Percentiles rank a stretch among this genome's conserved stretches.
Evolutionary conservation across 345 rosid genomes (phyloP).

Genomic region (Pseudoturritis turrita): DNA sequence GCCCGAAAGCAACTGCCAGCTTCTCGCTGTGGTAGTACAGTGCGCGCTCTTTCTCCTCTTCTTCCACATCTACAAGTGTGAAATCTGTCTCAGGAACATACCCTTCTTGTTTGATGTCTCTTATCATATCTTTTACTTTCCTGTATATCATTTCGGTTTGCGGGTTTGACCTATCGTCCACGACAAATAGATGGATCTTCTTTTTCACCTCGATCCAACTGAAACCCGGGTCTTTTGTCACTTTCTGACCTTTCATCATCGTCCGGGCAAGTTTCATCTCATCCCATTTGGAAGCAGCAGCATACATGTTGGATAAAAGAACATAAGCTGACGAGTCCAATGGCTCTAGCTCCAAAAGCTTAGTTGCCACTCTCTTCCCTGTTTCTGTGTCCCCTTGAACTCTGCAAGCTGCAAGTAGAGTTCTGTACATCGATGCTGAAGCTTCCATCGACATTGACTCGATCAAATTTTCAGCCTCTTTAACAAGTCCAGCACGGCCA

Average conservation of each 20-base stretch:
- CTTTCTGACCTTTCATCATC: constrained; percentile 41
- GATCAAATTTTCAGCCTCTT: constrained; percentile 50
- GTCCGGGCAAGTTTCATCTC: constrained; percentile 38
- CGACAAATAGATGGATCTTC: constrained; percentile 46
- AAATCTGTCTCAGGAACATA: constrained; percentile 47
- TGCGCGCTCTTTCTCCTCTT: constrained; percentile 49
- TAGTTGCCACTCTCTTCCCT: constrained; percentile 43
- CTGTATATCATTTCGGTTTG: constrained; percentile 33
- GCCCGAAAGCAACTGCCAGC: constrained; percentile 46
- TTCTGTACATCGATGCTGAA: constrained; percentile 54
- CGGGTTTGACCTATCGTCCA: constrained; percentile 46
- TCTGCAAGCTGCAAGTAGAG: constrained; percentile 56
- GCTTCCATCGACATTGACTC: constrained; percentile 49
- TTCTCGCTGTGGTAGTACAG: constrained; percentile 46
- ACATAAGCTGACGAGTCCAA: constrained; percentile 48
- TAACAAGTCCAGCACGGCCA: constrained; percentile 50
- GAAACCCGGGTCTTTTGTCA: constrained; percentile 60
- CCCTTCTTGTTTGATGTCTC: constrained; percentile 47
- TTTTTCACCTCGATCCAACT: constrained; percentile 60
- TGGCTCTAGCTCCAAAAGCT: constrained; percentile 52
- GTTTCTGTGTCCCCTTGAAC: constrained; percentile 45
- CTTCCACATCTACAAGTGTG: constrained; percentile 48
- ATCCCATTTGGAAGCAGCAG: constrained; percentile 49
- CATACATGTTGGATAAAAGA: constrained; percentile 53
- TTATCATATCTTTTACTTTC: constrained; percentile 39